Percentiles rank a stretch among this genome's conserved stretches.
Evolutionary conservation across 1,284 basidiomycete genomes (phyloP).

Genomic region (Golubevia sp.): DNA sequence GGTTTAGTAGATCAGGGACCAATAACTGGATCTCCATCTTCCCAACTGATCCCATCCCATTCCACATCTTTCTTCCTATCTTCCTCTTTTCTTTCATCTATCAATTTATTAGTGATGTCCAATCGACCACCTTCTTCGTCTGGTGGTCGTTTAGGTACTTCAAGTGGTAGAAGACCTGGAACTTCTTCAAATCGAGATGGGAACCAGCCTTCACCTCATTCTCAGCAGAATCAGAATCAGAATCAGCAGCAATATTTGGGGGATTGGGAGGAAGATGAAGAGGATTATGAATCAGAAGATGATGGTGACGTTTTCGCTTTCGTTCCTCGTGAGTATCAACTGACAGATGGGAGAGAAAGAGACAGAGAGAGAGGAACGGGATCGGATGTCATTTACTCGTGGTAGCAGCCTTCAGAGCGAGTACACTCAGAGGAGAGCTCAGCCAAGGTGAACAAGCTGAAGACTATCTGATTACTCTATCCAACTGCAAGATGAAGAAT

Average conservation of each 20-base stretch:
- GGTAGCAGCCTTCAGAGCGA: too few species aligned
- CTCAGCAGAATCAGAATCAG: not conserved
- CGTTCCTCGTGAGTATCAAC: conserved; percentile 35
- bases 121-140: not conserved
- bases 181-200: not conserved
- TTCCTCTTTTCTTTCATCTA: not conserved
- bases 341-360: not conserved
- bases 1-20: too few species aligned
- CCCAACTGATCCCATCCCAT: too few species aligned
- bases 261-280: conserved; percentile 36
- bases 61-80: not conserved
- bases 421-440: too few species aligned
- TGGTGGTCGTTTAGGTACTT: not conserved
- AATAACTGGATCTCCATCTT: too few species aligned
- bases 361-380: not conserved
- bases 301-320: conserved; percentile 59
- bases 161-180: not conserved
- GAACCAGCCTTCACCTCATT: too few species aligned
- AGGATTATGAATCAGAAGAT: conserved; percentile 45
- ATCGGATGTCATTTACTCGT: too few species aligned
- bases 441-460: too few species aligned
- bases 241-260: conserved; percentile 2
- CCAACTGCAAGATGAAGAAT: too few species aligned
- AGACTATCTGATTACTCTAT: too few species aligned
- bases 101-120: not conserved